These are phyloP conservation scores for Carpinus fangiana DNA, from an alignment of 306 rosid genomes.

Conservation along the genomic window DNA sequence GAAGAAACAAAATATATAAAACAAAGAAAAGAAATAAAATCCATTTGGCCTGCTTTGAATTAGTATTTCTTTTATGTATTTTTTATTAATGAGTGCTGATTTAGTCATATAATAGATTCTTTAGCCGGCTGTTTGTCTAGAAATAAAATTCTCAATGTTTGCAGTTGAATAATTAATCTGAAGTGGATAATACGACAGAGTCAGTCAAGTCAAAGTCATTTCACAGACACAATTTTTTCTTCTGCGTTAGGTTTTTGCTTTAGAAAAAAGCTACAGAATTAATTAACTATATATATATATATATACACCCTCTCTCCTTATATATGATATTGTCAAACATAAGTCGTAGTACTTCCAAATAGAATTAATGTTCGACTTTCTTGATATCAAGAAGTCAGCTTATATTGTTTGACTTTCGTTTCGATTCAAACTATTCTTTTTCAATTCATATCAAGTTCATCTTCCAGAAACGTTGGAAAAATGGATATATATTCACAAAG, in stretches of 20 bases:
- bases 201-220: conserved; percentile 5
- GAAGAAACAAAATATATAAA: too few relatives aligned
- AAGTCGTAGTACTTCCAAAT: too few relatives aligned
- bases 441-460: too few relatives aligned
- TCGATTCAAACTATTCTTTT: too few relatives aligned
- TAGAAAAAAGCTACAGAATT: not conserved
- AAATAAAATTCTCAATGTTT: not conserved
- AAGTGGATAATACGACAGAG: not conserved
- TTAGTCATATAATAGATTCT: not conserved
- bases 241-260: not conserved
- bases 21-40: too few relatives aligned
- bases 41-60: not conserved
- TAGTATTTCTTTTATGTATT: too few relatives aligned
- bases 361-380: too few relatives aligned
- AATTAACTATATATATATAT: not conserved
- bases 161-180: not conserved
- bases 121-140: conserved; percentile 7
- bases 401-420: too few relatives aligned
- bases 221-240: not conserved
- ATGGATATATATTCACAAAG: too few relatives aligned
- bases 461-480: too few relatives aligned
- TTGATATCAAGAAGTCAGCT: too few relatives aligned
- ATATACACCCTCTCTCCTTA: too few relatives aligned
- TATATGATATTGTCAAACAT: not conserved
- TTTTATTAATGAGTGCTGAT: not conserved